Base-by-base conservation (phyloP, 371 early-diverging fungal genomes). In the Gilbertella persicaria region DNA sequence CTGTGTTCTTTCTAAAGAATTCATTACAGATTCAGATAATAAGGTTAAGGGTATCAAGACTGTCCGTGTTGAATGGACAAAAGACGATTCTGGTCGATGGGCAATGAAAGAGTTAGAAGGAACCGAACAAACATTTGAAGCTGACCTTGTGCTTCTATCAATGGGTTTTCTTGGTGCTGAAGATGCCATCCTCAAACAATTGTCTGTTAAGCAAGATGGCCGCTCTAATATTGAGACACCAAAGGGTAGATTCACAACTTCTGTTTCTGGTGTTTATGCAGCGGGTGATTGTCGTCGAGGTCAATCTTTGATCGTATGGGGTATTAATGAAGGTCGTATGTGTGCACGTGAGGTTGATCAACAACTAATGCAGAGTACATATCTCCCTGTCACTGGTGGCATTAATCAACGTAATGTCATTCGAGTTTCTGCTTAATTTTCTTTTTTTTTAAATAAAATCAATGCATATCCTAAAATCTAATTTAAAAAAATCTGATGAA, bases 101-200 rank as follows among this genome's bases (percentile, higher is more conserved):
- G 45, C 62, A 13, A 95, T 97, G 96, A 73, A 76, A 51, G 95
- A 97, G 72, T 68, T 95, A 23, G 71, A 83, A 4, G 92, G 90
- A 6, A 83, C 91, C 5, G 93, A 93, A 64, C 76, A 92, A 70
- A 83, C 89, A 66, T 91, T 89, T 76, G 71, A 77, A 57, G 95
- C 94, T 16, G 97, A 97, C 60, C 67, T 98, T 36, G 90, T 98
- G 30, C 73, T 98, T 25, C 67, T 98, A 26, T 87, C 96, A 20
- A 95, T 98, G 96, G 98, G 98, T 40, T 98, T 98, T 87, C 63
- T 94, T 55, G 98, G 97, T 14, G 97, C 98, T 42, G 97, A 98
- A 78, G 85, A 89, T 42, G 85, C 79, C 24, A 66, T 95, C 14
- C 59, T 93, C 29, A 82, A 89, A 72, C 87, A 90, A 68, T 80